A percentile compares a stretch with the other conserved stretches of the same genome.
These are phyloP conservation scores for Tritrichomonas foetus DNA, from an alignment of 208 protist species.

Conservation along the genomic window DNA sequence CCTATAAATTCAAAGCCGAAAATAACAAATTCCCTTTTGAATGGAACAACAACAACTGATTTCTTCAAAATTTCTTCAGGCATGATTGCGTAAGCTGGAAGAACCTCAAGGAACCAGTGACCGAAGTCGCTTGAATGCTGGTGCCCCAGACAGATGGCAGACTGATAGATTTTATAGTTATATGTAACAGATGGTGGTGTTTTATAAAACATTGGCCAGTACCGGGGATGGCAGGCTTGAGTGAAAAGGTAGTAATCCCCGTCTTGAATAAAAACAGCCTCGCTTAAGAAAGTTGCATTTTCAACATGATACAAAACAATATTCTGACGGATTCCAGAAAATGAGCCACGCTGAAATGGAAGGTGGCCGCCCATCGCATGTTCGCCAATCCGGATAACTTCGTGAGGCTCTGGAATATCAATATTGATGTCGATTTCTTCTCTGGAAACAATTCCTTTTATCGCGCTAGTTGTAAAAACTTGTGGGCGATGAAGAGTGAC, in stretches of 20 bases:
- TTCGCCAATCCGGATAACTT: too few relatives aligned
- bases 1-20: neutral
- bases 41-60: neutral
- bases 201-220: neutral
- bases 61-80: neutral
- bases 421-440: too few relatives aligned
- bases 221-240: neutral
- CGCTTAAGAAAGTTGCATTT: neutral
- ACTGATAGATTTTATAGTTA: neutral
- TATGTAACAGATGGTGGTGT: neutral
- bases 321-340: too few relatives aligned
- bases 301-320: neutral
- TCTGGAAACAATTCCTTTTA: too few relatives aligned
- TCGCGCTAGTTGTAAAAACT: too few relatives aligned
- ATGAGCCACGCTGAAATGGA: too few relatives aligned
- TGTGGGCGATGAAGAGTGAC: too few relatives aligned
- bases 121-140: neutral
- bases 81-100: neutral
- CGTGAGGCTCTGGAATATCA: too few relatives aligned
- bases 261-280: neutral
- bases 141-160: neutral
- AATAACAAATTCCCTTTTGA: neutral
- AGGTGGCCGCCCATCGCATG: too few relatives aligned
- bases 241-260: neutral
- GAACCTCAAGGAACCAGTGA: slow-evolving; percentile 19